Conservation (phyloP, 805 yeast genomes). For the Cyberlindnera meyerae region DNA sequence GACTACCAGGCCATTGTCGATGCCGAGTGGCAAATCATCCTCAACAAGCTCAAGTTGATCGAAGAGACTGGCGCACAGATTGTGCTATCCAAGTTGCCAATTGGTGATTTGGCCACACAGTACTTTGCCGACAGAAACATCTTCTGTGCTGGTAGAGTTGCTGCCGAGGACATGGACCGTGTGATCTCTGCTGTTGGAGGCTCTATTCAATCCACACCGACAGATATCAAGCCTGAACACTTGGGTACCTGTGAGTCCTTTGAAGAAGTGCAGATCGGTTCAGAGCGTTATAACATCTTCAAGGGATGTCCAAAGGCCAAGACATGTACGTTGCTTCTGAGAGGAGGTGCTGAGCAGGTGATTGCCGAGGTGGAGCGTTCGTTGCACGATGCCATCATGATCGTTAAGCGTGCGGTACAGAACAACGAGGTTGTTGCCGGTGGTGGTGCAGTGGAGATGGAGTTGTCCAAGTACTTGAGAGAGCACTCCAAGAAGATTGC, state of each 20-base stretch:
- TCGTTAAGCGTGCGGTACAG: slow-evolving; percentile 89
- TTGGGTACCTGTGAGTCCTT: slow-evolving; percentile 81
- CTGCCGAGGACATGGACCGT: slow-evolving; percentile 85
- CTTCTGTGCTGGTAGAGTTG: slow-evolving; percentile 96
- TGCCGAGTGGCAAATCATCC: slow-evolving; percentile 97
- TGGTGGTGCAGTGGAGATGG: slow-evolving; percentile 99
- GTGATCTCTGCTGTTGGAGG: slow-evolving; percentile 95
- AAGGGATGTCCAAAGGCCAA: slow-evolving; percentile 88
- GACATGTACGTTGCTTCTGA: slow-evolving; percentile 86
- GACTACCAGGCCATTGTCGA: slow-evolving; percentile 96
- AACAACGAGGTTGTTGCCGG: slow-evolving; percentile 92
- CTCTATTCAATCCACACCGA: slow-evolving; percentile 69
- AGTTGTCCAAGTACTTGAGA: slow-evolving; percentile 79
- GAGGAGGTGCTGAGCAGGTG: slow-evolving; percentile 99
- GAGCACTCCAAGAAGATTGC: slow-evolving; percentile 84
- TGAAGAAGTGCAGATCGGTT: slow-evolving; percentile 94
- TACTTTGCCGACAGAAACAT: slow-evolving; percentile 93
- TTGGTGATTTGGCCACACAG: slow-evolving; percentile 98
- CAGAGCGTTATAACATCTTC: slow-evolving; percentile 90
- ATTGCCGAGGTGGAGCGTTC: slow-evolving; percentile 98
- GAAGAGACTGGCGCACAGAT: slow-evolving; percentile 85
- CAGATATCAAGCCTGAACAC: slow-evolving; percentile 63
- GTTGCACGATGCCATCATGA: slow-evolving; percentile 97
- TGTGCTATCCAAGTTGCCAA: slow-evolving; percentile 90
- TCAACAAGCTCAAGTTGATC: slow-evolving; percentile 79